Conservation (phyloP, 2,329 filamentous ascomycete genomes). For the Neobulgaria alba region DNA sequence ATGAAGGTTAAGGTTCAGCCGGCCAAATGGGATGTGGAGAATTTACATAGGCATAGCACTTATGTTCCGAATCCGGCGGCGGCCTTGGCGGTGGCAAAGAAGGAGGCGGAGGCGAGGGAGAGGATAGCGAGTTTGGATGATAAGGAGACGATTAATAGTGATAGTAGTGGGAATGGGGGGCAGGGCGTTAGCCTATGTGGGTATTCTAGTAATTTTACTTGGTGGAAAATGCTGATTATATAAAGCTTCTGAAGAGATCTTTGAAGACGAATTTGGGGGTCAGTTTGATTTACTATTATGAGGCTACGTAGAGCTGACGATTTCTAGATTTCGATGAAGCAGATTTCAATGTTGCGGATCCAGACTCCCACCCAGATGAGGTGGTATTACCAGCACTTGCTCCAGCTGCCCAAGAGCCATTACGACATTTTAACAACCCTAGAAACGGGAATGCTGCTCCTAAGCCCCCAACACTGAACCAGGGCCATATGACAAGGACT, state of each 20-base stretch:
- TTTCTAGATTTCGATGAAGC: slow-evolving; percentile 63
- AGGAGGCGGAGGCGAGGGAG: background rate
- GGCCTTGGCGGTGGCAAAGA: too few species aligned
- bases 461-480: slow-evolving; percentile 17
- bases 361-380: slow-evolving; percentile 65
- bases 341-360: slow-evolving; percentile 60
- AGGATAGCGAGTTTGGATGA: too few species aligned
- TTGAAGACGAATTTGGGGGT: slow-evolving; percentile 35
- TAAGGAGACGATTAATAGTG: background rate
- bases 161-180: slow-evolving; percentile 4
- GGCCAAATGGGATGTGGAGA: slow-evolving; percentile 68
- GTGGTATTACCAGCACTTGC: slow-evolving; percentile 40
- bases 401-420: slow-evolving; percentile 6
- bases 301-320: slow-evolving; percentile 26
- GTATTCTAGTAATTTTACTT: too few species aligned
- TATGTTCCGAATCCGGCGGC: too few species aligned
- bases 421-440: slow-evolving; percentile 15
- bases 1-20: slow-evolving; percentile 77
- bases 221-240: background rate
- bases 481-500: slow-evolving; percentile 23
- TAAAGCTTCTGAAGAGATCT: slow-evolving; percentile 2
- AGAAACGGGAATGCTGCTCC: slow-evolving; percentile 10
- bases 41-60: slow-evolving; percentile 73
- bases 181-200: slow-evolving; percentile 13
- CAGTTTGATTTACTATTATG: slow-evolving; percentile 34